Conservation (phyloP, 805 yeast species). For the Sugiyamaella marilandica region DNA sequence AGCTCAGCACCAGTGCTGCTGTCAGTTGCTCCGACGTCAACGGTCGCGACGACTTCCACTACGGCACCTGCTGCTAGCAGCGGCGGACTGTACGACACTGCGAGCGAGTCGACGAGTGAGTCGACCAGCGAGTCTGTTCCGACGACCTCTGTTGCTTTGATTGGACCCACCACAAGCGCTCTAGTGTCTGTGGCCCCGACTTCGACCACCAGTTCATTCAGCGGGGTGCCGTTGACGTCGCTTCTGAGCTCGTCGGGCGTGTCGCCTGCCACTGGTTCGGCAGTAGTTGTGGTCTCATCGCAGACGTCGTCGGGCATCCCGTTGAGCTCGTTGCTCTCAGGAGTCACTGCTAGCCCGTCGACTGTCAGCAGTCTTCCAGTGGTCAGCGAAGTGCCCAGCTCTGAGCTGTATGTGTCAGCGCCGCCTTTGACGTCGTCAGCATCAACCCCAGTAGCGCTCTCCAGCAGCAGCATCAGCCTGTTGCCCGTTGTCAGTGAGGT, state of each 20-base stretch:
- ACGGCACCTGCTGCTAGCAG: neutral
- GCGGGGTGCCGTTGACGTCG: neutral
- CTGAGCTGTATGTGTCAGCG: no score
- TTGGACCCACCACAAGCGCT: neutral
- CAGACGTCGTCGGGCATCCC: constrained; percentile 1
- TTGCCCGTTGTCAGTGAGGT: constrained; percentile 5
- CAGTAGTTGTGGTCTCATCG: neutral
- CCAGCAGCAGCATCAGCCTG: neutral
- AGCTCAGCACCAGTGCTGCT: neutral
- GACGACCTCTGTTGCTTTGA: neutral
- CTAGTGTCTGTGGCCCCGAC: neutral
- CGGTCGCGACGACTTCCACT: neutral
- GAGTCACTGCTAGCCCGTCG: neutral
- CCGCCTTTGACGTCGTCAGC: neutral
- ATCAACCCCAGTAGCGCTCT: neutral
- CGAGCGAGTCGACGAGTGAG: neutral
- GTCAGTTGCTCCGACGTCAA: neutral
- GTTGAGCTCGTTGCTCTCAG: constrained; percentile 2
- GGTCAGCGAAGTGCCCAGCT: neutral
- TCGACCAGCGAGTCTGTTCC: neutral
- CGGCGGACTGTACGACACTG: neutral
- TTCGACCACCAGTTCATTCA: neutral
- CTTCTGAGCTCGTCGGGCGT: neutral
- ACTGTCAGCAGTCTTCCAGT: neutral
- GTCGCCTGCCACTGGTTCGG: neutral